Base-by-base conservation (phyloP, 2,329 filamentous ascomycete species). In the Trichoderma endophyticum region DNA sequence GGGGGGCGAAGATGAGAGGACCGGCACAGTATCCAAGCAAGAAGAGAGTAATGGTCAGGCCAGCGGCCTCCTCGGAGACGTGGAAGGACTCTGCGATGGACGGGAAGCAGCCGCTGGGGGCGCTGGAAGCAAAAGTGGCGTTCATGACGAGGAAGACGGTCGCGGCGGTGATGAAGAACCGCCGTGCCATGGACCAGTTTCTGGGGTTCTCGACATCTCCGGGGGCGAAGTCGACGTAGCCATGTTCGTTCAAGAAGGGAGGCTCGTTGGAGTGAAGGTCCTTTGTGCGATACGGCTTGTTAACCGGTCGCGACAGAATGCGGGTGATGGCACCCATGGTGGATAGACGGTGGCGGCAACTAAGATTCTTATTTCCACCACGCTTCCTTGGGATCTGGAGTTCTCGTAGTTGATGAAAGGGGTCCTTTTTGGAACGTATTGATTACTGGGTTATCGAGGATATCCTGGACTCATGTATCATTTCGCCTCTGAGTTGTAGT, bases 21-120 rank as follows among this genome's bases (percentile, higher is more conserved):
- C 89, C 89, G 2, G 86, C 84, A 73, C 86, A 86, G 77, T 90
- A 91, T 4, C 80, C 87, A 4, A 89, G 80, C 30, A 89, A 80
- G 74, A 88, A 89, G 11, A 89, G 77, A 0, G 86, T 87, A 57
- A 87, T 85, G 1, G 86, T 85, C 9, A 89, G 80, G 2, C 82
- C 83, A 0, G 85, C 84, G 3, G 81, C 85, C 72, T 85, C 83
- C 6, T 71, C 73, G 0, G 86, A 87, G 2, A 89, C 82, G 18
- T 79, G 74, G 68, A 89, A 87, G 15, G 78, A 70, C 30, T 76
- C 21, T 8, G 77, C 70, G 3, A 81, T 77, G 69, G 74, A 79
- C 34, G 71, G 71, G 28, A 82, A 75, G 66, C 81, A 81, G 4
- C 80, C 81, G 51, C 81, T 77, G 39, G 80, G 76, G 28, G 78